phyloP scores from a whole-genome alignment of 495 filamentous ascomycete genomes.

The Copromyces sp. region DNA sequence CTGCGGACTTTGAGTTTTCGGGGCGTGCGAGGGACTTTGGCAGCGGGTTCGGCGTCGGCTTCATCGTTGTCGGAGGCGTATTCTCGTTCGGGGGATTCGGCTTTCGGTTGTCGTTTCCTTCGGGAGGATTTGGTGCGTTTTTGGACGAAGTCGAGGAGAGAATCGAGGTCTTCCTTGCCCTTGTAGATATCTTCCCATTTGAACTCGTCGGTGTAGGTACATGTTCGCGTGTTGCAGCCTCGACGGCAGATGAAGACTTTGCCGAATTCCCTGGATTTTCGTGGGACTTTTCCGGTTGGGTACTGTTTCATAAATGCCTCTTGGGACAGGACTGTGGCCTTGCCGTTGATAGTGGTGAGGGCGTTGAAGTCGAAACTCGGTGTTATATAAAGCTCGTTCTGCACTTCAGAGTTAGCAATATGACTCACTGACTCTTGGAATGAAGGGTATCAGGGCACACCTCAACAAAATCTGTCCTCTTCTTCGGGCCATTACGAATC shows the following conservation, averaged over 20 bases:
- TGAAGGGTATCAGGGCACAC: slow-evolving; percentile 24
- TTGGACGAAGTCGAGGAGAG: slow-evolving; percentile 54
- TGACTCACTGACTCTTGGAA: not conserved
- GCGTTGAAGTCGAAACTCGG: slow-evolving; percentile 75
- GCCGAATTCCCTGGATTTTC: slow-evolving; percentile 63
- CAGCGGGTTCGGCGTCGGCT: slow-evolving; percentile 36
- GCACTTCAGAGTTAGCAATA: not conserved
- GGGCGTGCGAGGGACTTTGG: slow-evolving; percentile 22
- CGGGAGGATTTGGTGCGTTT: slow-evolving; percentile 60
- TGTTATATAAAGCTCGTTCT: slow-evolving; percentile 91
- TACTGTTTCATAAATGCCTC: slow-evolving; percentile 54
- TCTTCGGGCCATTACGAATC: slow-evolving; percentile 72
- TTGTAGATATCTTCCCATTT: slow-evolving; percentile 77
- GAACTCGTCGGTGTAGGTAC: slow-evolving; percentile 89
- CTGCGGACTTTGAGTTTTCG: slow-evolving; percentile 22
- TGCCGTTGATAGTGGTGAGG: slow-evolving; percentile 83
- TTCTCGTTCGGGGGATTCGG: slow-evolving; percentile 31
- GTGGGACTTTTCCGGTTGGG: slow-evolving; percentile 66
- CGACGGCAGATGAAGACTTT: slow-evolving; percentile 87
- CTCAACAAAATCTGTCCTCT: slow-evolving; percentile 66
- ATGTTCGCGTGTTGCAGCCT: slow-evolving; percentile 77
- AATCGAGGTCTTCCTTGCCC: slow-evolving; percentile 50
- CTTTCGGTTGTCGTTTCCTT: slow-evolving; percentile 36
- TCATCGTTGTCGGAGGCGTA: slow-evolving; percentile 36
- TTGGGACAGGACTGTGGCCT: slow-evolving; percentile 67